phyloP scores from a whole-genome alignment of 2,329 filamentous ascomycete genomes.

The Calonectria henricotiae region DNA sequence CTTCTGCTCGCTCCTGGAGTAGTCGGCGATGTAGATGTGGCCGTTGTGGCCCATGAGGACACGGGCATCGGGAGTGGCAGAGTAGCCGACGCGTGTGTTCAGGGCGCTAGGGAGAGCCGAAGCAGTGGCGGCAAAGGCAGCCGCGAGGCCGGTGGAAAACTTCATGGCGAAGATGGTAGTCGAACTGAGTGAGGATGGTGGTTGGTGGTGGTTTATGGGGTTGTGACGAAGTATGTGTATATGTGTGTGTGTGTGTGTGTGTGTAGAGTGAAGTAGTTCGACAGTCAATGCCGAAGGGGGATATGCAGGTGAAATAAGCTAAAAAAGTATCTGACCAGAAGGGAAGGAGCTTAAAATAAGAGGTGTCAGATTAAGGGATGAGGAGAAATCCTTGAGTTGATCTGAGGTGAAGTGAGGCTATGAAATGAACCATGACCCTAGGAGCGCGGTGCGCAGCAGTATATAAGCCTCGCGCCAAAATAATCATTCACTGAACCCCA shows the following conservation, averaged over 20 bases:
- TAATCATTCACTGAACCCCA: conserved; percentile 28
- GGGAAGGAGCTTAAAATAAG: conserved; percentile 18
- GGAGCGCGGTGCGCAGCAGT: conserved; percentile 7
- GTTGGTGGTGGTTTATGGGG: neutral
- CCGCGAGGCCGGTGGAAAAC: conserved; percentile 47
- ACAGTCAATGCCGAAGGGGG: conserved; percentile 17
- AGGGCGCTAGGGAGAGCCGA: conserved; percentile 43
- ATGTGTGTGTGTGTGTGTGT: neutral
- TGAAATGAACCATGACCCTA: conserved; percentile 3
- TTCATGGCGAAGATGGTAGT: conserved; percentile 42
- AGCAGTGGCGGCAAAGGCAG: conserved; percentile 42
- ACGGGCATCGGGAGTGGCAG: conserved; percentile 42
- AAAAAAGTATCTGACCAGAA: conserved; percentile 16
- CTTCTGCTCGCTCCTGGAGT: conserved; percentile 52
- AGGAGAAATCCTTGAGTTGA: neutral
- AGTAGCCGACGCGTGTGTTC: conserved; percentile 37
- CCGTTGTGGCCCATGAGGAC: conserved; percentile 62
- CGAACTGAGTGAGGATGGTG: conserved; percentile 5
- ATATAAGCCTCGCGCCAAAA: conserved; percentile 37
- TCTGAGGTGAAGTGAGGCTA: conserved; percentile 32
- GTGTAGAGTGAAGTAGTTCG: neutral
- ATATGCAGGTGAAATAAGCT: conserved; percentile 15
- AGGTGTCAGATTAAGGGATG: neutral
- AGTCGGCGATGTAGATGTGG: conserved; percentile 62
- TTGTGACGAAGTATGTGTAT: too few species aligned